These are phyloP conservation scores for Kwoniella sp. DNA, from an alignment of 768 basidiomycete species.

Conservation along the genomic window DNA sequence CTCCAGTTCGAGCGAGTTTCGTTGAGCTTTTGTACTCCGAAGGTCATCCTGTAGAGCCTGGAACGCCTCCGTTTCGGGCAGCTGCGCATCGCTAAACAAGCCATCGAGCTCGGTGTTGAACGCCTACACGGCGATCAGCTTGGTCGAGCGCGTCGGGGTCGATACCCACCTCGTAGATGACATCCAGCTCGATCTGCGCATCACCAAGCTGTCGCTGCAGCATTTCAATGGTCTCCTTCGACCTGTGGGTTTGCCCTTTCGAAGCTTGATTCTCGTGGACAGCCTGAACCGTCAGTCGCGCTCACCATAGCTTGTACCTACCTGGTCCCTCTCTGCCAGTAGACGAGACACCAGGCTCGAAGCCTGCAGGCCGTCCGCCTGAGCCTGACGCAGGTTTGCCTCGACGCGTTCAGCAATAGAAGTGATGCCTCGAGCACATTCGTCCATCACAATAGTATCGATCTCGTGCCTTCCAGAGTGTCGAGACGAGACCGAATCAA, in stretches of 20 bases:
- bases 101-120: constrained; percentile 91
- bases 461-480: constrained; percentile 21
- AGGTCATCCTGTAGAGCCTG: constrained; percentile 69
- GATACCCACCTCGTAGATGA: constrained; percentile 76
- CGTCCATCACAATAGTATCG: constrained; percentile 31
- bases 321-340: constrained; percentile 11
- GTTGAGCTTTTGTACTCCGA: constrained; percentile 65
- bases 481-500: constrained; percentile 5
- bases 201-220: constrained; percentile 73
- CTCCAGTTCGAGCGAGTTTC: constrained; percentile 70
- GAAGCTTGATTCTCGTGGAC: constrained; percentile 60
- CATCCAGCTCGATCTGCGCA: constrained; percentile 78
- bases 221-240: constrained; percentile 70
- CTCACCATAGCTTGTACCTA: constrained; percentile 6
- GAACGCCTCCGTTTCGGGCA: constrained; percentile 81
- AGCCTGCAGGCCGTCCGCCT: constrained; percentile 19
- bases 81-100: constrained; percentile 78
- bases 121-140: constrained; percentile 55
- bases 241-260: constrained; percentile 58
- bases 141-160: not conserved
- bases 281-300: not conserved
- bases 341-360: constrained; percentile 10
- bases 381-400: constrained; percentile 16
- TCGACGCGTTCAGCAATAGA: constrained; percentile 34
- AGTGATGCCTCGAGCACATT: constrained; percentile 20